phyloP scores from a whole-genome alignment of 106 monocot genomes.

The Allium fistulosum region DNA sequence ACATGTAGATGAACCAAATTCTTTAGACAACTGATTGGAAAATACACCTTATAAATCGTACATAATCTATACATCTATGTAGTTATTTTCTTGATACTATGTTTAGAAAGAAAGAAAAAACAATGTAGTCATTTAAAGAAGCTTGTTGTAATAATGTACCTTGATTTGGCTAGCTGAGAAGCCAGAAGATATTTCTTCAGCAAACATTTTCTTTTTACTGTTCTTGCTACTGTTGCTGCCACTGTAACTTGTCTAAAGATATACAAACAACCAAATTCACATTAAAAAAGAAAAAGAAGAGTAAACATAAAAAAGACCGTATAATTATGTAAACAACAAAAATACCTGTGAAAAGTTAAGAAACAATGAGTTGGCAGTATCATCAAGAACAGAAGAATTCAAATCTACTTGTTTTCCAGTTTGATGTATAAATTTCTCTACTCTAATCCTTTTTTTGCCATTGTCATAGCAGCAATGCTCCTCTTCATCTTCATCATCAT shows the following conservation, averaged over 20 bases:
- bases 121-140: not conserved
- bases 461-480: slow-evolving; percentile 3
- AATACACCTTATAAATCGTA: not conserved
- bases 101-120: too few species aligned
- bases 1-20: not conserved
- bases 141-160: slow-evolving; percentile 23
- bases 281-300: not conserved
- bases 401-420: not conserved
- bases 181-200: slow-evolving; percentile 49
- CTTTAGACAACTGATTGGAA: not conserved
- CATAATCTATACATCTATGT: not conserved
- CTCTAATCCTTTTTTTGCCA: slow-evolving; percentile 36
- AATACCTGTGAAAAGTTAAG: slow-evolving; percentile 37
- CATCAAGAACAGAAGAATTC: slow-evolving; percentile 35
- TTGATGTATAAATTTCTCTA: slow-evolving; percentile 10
- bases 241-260: slow-evolving; percentile 19
- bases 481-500: slow-evolving; percentile 16
- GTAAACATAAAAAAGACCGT: not conserved
- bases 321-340: not conserved
- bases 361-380: slow-evolving; percentile 82
- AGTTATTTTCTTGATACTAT: not conserved
- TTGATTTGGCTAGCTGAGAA: slow-evolving; percentile 80
- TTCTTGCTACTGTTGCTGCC: slow-evolving; percentile 2
- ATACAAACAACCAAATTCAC: not conserved
- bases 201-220: slow-evolving; percentile 15